These are phyloP conservation scores for Populus nigra DNA, from an alignment of 345 rosid genomes.

Conservation along the genomic window DNA sequence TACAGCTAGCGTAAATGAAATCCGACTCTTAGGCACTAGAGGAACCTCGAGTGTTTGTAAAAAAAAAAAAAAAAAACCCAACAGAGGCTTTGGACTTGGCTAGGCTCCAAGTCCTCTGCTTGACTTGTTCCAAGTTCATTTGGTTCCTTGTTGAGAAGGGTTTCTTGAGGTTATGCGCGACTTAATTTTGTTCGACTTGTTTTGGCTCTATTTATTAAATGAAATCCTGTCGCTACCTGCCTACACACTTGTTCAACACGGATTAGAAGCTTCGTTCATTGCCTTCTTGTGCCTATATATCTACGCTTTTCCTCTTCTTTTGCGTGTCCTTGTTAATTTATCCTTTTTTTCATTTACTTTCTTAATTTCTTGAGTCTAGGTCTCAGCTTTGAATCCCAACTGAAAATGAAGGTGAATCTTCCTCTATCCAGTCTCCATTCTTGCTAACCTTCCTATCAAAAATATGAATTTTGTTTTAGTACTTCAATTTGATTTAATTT, in stretches of 20 bases:
- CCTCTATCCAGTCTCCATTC: conserved; percentile 2
- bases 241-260: neutral
- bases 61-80: neutral
- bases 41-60: no score
- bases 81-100: no score
- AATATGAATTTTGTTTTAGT: neutral
- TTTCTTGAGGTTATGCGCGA: neutral
- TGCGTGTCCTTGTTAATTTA: neutral
- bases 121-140: neutral
- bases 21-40: no score
- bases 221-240: neutral
- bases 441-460: neutral
- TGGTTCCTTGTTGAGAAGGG: neutral
- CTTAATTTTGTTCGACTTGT: neutral
- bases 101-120: neutral
- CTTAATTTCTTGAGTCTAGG: neutral
- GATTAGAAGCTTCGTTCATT: neutral
- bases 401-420: conserved; percentile 34
- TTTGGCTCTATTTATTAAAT: neutral
- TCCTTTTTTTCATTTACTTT: neutral
- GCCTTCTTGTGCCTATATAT: neutral
- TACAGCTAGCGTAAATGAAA: no score
- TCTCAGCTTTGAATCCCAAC: conserved; percentile 5
- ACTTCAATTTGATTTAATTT: neutral
- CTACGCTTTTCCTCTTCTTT: neutral